A percentile compares a stretch with the other conserved stretches of the same genome.
Conservation (phyloP, 306 rosid species). For the Vigna trinervia region DNA sequence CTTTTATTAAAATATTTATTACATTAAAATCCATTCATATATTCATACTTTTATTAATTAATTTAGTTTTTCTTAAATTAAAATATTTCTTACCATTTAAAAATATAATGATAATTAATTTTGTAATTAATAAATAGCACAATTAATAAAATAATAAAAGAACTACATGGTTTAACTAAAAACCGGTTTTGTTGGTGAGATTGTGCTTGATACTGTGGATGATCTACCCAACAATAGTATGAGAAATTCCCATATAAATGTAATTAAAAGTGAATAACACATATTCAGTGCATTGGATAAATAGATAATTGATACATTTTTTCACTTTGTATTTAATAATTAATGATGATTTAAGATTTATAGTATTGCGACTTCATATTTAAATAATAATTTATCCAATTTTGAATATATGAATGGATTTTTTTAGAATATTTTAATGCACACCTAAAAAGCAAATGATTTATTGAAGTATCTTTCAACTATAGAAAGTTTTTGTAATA, state of each 20-base stretch:
- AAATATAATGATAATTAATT: background rate
- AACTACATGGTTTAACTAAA: background rate
- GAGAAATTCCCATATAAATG: background rate
- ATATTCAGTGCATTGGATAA: background rate
- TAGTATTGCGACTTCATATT: background rate
- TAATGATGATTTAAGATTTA: background rate
- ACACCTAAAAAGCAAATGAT: background rate
- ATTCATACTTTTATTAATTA: background rate
- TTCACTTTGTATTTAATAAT: background rate
- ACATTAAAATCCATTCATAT: no score
- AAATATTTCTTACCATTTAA: background rate
- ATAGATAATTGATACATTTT: background rate
- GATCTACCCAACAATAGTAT: no score
- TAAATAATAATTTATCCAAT: background rate
- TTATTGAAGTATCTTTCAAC: background rate
- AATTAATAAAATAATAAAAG: background rate
- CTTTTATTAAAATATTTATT: no score
- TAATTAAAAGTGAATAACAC: background rate
- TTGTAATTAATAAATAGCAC: constrained; percentile 1
- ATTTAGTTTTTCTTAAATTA: background rate
- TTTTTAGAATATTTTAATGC: background rate
- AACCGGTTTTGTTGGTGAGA: no score
- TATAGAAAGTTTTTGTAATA: no score
- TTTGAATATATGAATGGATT: background rate
- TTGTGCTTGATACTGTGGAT: no score